Base-by-base conservation (phyloP, 2,329 filamentous ascomycete genomes). In the Aspergillus bombycis region DNA sequence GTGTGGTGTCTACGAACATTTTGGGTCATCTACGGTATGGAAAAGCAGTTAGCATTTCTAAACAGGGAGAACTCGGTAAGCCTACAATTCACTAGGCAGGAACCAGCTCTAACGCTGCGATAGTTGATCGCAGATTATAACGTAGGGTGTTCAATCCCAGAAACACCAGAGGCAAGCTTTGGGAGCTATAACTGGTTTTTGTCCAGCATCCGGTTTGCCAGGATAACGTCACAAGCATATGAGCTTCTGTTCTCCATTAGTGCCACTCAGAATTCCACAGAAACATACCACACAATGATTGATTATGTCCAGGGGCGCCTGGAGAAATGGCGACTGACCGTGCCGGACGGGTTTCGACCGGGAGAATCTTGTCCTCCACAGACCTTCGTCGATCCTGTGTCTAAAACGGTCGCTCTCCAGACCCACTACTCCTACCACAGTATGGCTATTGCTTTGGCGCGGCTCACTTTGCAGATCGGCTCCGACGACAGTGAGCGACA, bases 11-110 rank as follows among this genome's bases (percentile, higher is more conserved):
- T 70, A 32, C 67, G 70, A 36, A 74, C 75, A 0, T 81, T 81
- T 57, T 81, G 79, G 78, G 74, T 77, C 1, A 69, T 80, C 12
- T 81, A 80, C 60, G 67, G 67, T 9, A 55, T 81, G 34, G 79
- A 81, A 54, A 81, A 81, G 60, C 68, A 70, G 16, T 63, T 65
- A 1, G 72, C 68, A 38, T 78, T 79, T 56, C 70, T 70, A 30
- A 67, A 66, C 14, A 68, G 73, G 9, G 70, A 67, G 28, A 72
- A 66, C 54, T 80, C 78, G 16, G 75, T 79, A 45, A 64, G 75
- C 67, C 6, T 11, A 46, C 46, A 1, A 19, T 9, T 19, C n/a
- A 4, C 6, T 3, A 19, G 7, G 2, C 10, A 52, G 19, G 10
- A 12, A 1, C 16, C 8, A 5, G 9, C 10, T 1, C 23, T 52